Percentiles rank a stretch among this genome's conserved stretches.
Evolutionary conservation across 2,329 filamentous ascomycete genomes (phyloP).

Genomic region (Ceratocystis cacaofunesta): DNA sequence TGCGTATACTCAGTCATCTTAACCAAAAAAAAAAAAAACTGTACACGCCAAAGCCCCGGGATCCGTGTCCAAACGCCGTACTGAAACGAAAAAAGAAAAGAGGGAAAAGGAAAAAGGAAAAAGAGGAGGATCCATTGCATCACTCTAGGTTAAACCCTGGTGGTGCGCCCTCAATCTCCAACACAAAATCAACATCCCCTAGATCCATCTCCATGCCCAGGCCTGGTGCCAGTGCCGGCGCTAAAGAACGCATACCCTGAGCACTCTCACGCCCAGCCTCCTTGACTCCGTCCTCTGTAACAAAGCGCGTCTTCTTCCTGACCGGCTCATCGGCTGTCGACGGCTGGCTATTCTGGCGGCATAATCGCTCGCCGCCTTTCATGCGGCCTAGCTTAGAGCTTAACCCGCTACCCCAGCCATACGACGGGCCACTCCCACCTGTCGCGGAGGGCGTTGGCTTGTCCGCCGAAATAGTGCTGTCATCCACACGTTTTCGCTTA

Average conservation of each 20-base stretch:
- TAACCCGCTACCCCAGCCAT: constrained; percentile 43
- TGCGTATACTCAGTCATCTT: no score
- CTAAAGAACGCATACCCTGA: constrained; percentile 29
- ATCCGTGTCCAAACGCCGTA: not conserved
- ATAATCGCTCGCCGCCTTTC: constrained; percentile 43
- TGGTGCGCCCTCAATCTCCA: constrained; percentile 17
- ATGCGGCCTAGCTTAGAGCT: constrained; percentile 43
- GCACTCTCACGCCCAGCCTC: constrained; percentile 59
- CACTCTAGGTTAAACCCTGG: constrained; percentile 11
- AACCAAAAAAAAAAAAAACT: not conserved
- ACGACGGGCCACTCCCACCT: constrained; percentile 20
- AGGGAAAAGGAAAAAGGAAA: not conserved
- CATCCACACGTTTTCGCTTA: constrained; percentile 43
- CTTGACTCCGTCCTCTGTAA: constrained; percentile 61
- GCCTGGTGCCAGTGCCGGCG: constrained; percentile 18
- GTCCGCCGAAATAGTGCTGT: constrained; percentile 34
- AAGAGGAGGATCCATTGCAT: not conserved
- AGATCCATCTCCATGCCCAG: constrained; percentile 1
- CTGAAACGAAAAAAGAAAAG: not conserved
- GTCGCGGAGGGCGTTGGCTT: constrained; percentile 24
- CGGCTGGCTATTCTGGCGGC: constrained; percentile 22
- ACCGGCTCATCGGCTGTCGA: constrained; percentile 29
- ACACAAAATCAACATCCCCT: constrained; percentile 13
- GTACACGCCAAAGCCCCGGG: not conserved
- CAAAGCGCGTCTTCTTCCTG: constrained; percentile 63